Base-by-base conservation (phyloP, 139 green algal genomes). In the Gonium pectorale region DNA sequence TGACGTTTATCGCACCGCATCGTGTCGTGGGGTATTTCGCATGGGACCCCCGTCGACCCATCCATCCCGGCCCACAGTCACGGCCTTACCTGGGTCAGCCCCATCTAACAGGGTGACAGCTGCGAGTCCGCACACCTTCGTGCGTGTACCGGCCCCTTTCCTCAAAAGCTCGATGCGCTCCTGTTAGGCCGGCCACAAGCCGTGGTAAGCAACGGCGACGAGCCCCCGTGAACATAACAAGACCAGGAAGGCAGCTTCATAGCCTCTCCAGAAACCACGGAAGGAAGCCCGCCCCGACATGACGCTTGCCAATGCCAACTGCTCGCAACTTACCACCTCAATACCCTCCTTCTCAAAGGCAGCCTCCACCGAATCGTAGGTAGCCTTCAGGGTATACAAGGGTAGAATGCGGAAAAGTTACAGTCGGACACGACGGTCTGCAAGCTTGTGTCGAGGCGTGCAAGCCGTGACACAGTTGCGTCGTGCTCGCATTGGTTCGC, bases 151-250 rank as follows among this genome's bases (percentile, higher is more conserved):
- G 6, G 77, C 62, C 29, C 77, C 77, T 17, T 82, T 82, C 40
- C 44, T 71, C 38, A 82, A 46, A 13, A 82, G 75, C 75, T 82
- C 75, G 17, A 71, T 71, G 31, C 46, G 75, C 13, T 82, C 75
- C 74, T 81, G 56, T n/a, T n/a, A n/a, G n/a, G n/a, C n/a, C n/a
- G n/a, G n/a, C n/a, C n/a, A n/a, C n/a, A n/a, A n/a, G n/a, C n/a
- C n/a, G n/a, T n/a, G n/a, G n/a, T n/a, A 26, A 80, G 49, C 49
- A 26, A 26, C 49, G 13, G 49, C 49, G 17, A 17, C 49, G 13
- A 59, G 13, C 49, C 15, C 17, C 15, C 49, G 49, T 17, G 49
- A 17, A 59, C 15, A 17, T 17, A 59, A 17, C 49, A 26, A 13
- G 15, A 17, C 13, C 49, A 59, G 15, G 49, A 59, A 59, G 49